Percentiles rank a stretch among this genome's conserved stretches.
These are phyloP conservation scores for Begonia fuchsioides DNA, from an alignment of 306 rosid genomes.

Conservation along the genomic window DNA sequence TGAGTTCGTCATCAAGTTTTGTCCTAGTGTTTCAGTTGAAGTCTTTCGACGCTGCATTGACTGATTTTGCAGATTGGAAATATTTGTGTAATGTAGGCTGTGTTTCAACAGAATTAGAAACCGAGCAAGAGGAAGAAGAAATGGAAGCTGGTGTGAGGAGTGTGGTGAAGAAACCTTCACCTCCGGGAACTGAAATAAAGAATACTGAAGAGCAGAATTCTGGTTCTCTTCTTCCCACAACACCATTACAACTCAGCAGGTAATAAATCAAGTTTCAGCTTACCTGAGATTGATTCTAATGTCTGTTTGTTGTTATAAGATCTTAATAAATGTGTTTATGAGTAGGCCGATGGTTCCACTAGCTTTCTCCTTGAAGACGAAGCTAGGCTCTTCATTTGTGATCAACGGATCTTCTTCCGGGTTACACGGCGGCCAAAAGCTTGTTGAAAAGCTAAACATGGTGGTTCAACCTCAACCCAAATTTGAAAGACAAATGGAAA, in stretches of 20 bases:
- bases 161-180: constrained; percentile 29
- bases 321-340: not conserved
- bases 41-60: no score
- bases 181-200: constrained; percentile 26
- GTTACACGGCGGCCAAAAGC: constrained; percentile 32
- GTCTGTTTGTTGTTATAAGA: constrained; percentile 3
- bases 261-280: constrained; percentile 10
- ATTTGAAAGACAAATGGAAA: constrained; percentile 22
- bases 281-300: no score
- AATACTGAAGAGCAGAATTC: constrained; percentile 40
- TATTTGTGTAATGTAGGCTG: constrained; percentile 32
- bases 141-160: constrained; percentile 34
- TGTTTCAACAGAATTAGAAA: constrained; percentile 27
- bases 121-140: constrained; percentile 52
- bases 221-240: constrained; percentile 32
- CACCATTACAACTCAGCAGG: constrained; percentile 62
- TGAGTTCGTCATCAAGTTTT: not conserved
- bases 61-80: no score
- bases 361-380: constrained; percentile 48
- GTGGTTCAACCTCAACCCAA: constrained; percentile 29
- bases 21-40: no score
- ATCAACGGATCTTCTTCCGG: constrained; percentile 43
- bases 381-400: constrained; percentile 49
- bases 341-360: constrained; percentile 38
- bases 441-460: constrained; percentile 31